Percentiles rank a stretch among this genome's conserved stretches.
These are phyloP conservation scores for Geosmithia morbida DNA, from an alignment of 2,329 filamentous ascomycete genomes.

Conservation along the genomic window DNA sequence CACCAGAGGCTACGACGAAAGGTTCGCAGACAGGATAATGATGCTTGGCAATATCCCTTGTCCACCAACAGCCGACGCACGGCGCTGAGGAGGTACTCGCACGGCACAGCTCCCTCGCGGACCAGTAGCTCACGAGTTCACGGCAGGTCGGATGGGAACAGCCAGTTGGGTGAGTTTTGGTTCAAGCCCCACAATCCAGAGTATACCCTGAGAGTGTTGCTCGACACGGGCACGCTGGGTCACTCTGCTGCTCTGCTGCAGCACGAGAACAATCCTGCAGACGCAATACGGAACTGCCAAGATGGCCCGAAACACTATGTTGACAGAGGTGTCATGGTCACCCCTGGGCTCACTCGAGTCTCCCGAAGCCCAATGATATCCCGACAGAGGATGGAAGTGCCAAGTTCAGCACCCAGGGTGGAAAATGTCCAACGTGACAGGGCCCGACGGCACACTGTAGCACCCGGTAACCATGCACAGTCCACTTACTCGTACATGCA, in stretches of 20 bases:
- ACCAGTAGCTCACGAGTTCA: not conserved
- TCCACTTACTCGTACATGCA: not conserved
- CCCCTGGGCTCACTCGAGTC: not conserved
- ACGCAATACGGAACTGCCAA: not conserved
- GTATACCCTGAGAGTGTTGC: not conserved
- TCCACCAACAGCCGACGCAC: not conserved
- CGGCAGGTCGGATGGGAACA: not conserved
- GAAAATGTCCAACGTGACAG: not conserved
- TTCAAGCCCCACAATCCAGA: not conserved
- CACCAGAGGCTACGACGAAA: not conserved
- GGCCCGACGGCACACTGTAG: not conserved
- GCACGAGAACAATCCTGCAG: too few relatives aligned
- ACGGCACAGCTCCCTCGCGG: not conserved
- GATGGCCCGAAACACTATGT: not conserved
- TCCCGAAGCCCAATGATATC: not conserved
- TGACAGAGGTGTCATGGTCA: constrained; percentile 1
- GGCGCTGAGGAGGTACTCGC: not conserved
- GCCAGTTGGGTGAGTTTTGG: not conserved
- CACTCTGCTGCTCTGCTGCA: not conserved
- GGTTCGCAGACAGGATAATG: not conserved
- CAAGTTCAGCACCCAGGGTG: not conserved
- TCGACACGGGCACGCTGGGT: constrained; percentile 1
- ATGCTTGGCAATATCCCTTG: not conserved
- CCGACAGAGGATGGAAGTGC: not conserved
- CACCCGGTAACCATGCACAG: not conserved